A percentile compares a stretch with the other conserved stretches of the same genome.
Conservation (phyloP, 108 stramenopile genomes). For the Pseudonitzschia pungens region DNA sequence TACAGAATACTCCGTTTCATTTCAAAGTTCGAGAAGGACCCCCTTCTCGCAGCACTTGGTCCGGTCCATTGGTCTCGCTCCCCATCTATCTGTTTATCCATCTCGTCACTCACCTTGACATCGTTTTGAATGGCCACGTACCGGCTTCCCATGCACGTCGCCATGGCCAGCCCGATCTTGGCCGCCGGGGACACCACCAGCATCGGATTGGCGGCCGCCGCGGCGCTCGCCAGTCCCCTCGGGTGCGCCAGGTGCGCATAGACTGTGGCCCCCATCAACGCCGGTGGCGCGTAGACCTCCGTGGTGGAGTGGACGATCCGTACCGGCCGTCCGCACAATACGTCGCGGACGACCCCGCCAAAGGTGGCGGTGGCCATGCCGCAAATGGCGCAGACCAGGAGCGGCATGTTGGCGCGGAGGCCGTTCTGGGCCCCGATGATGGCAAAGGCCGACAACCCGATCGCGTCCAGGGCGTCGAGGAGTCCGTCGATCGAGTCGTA, state of each 20-base stretch:
- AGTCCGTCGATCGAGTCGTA: constrained; percentile 4
- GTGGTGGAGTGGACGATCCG: constrained; percentile 22
- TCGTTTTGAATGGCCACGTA: background rate
- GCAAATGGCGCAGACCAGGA: constrained; percentile 17
- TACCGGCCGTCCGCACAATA: constrained; percentile 24
- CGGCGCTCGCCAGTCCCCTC: background rate
- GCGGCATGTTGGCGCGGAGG: constrained; percentile 14
- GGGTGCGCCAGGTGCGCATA: background rate
- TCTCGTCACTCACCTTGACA: background rate
- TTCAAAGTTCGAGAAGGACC: too few relatives aligned
- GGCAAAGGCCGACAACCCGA: constrained; percentile 31
- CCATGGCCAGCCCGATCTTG: background rate
- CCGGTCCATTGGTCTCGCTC: too few relatives aligned
- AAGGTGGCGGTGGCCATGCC: constrained; percentile 28
- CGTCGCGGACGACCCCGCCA: constrained; percentile 27
- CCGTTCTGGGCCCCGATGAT: constrained; percentile 34
- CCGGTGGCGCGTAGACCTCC: constrained; percentile 20
- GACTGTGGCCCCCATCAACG: constrained; percentile 14
- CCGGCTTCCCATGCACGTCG: background rate
- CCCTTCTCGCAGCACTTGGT: too few relatives aligned
- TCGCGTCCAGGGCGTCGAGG: constrained; percentile 21
- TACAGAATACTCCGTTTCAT: too few relatives aligned
- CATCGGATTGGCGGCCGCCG: background rate
- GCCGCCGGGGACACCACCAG: background rate
- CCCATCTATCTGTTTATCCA: too few relatives aligned